Evolutionary conservation across 2,329 filamentous ascomycete species (phyloP).

Genomic region (Hymenoscyphus repandus): DNA sequence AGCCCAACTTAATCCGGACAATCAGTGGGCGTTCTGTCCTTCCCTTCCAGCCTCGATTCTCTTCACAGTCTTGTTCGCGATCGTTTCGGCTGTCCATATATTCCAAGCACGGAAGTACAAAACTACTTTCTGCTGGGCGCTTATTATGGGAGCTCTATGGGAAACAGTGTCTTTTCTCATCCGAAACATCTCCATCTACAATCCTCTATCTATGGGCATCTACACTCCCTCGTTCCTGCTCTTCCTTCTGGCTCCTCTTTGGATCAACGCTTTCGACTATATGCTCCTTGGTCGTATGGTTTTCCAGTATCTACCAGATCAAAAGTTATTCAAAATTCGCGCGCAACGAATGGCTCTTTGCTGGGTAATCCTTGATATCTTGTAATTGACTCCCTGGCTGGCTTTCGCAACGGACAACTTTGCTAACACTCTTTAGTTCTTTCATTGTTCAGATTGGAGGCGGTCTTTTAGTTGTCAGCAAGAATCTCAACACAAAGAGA

Average conservation of each 20-base stretch:
- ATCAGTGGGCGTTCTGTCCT: slow-evolving; percentile 32
- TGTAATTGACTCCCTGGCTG: slow-evolving; percentile 13
- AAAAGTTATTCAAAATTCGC: slow-evolving; percentile 25
- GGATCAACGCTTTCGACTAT: slow-evolving; percentile 24
- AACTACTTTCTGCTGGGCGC: slow-evolving; percentile 38
- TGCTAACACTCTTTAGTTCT: slow-evolving; percentile 19
- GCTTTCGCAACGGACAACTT: not conserved
- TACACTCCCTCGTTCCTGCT: slow-evolving; percentile 14
- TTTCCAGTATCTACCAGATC: slow-evolving; percentile 31
- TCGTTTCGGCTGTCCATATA: slow-evolving; percentile 27
- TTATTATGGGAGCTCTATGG: slow-evolving; percentile 33
- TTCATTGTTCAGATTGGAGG: slow-evolving; percentile 16
- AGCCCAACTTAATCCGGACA: slow-evolving; percentile 12
- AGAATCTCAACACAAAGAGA: slow-evolving; percentile 2
- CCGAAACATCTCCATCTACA: slow-evolving; percentile 15
- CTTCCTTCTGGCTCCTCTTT: slow-evolving; percentile 17
- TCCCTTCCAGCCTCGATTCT: slow-evolving; percentile 32
- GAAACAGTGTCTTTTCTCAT: slow-evolving; percentile 16
- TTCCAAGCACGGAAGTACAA: slow-evolving; percentile 31
- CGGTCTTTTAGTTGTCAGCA: slow-evolving; percentile 8
- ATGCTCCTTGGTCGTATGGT: slow-evolving; percentile 26
- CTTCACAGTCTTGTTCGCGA: slow-evolving; percentile 32
- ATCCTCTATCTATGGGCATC: slow-evolving; percentile 26
- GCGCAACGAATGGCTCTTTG: slow-evolving; percentile 34
- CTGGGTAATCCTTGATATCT: slow-evolving; percentile 40